Percentiles rank a stretch among this genome's conserved stretches.
These are phyloP conservation scores for Trichoderma simmonsii DNA, from an alignment of 2,329 filamentous ascomycete species.

Conservation along the genomic window DNA sequence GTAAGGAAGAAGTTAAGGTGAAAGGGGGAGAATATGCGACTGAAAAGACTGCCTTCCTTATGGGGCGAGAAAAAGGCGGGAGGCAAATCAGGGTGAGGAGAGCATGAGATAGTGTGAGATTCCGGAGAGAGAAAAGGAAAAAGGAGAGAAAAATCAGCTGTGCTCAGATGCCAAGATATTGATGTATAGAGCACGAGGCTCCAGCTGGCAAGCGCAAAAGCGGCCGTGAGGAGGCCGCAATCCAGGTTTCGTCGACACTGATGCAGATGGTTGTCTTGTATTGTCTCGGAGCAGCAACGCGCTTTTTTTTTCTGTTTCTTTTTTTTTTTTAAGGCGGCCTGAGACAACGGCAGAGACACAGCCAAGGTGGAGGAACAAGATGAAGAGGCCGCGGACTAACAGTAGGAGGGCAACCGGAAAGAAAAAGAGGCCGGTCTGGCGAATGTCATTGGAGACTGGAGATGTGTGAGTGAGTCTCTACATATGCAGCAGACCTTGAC, in stretches of 20 bases:
- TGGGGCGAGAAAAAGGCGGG: not conserved
- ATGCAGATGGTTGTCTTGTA: not conserved
- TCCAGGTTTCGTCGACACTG: not conserved
- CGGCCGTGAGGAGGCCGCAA: not conserved
- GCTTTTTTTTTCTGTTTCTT: not conserved
- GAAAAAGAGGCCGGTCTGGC: not conserved
- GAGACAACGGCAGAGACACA: not conserved
- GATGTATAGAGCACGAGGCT: not conserved
- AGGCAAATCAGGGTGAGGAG: not conserved
- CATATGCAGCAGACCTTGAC: not conserved
- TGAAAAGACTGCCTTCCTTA: not conserved
- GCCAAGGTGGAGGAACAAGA: not conserved
- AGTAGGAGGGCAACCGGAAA: not conserved
- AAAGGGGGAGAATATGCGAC: not conserved
- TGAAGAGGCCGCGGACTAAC: not conserved
- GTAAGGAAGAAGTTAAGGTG: not conserved
- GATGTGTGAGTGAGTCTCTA: slow-evolving; percentile 4
- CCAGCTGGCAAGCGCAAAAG: not conserved
- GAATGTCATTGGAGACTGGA: not conserved
- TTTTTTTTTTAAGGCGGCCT: not conserved
- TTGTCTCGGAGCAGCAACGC: slow-evolving; percentile 5
- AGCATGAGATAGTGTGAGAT: not conserved
- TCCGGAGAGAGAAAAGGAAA: not conserved
- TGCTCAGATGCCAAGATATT: not conserved
- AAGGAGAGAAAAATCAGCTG: not conserved